Evolutionary conservation across 768 basidiomycete species (phyloP).

Genomic region (Termitomyces sp.): DNA sequence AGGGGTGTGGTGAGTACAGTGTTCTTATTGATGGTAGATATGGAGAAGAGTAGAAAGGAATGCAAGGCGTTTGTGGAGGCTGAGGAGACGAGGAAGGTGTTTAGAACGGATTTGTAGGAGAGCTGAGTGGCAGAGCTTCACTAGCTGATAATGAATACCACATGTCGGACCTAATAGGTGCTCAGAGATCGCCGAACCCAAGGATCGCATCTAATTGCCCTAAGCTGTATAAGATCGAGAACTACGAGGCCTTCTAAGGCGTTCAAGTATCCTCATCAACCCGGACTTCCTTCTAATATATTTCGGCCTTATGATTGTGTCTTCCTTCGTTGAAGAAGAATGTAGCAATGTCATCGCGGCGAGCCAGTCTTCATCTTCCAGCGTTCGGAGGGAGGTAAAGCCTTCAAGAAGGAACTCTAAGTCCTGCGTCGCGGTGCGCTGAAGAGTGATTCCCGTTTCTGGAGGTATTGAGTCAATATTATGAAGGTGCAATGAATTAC

Average conservation of each 20-base stretch:
- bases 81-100: slow-evolving; percentile 11
- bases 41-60: slow-evolving; percentile 61
- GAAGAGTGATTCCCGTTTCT: neutral
- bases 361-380: neutral
- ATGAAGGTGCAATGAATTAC: too few species aligned
- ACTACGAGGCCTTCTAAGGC: neutral
- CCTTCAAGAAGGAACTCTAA: neutral
- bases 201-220: neutral
- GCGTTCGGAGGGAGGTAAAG: too few species aligned
- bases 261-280: neutral
- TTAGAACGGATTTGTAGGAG: neutral
- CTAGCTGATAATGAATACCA: neutral
- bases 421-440: neutral
- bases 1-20: slow-evolving; percentile 54
- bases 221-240: neutral
- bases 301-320: neutral
- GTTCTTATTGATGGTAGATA: slow-evolving; percentile 63
- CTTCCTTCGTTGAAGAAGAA: neutral
- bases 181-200: too few species aligned
- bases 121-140: neutral
- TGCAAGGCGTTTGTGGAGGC: slow-evolving; percentile 55
- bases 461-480: neutral
- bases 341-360: neutral
- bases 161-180: neutral
- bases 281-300: neutral